Evolutionary conservation across 2,329 filamentous ascomycete genomes (phyloP).

Genomic region (Sporothrix globosa): DNA sequence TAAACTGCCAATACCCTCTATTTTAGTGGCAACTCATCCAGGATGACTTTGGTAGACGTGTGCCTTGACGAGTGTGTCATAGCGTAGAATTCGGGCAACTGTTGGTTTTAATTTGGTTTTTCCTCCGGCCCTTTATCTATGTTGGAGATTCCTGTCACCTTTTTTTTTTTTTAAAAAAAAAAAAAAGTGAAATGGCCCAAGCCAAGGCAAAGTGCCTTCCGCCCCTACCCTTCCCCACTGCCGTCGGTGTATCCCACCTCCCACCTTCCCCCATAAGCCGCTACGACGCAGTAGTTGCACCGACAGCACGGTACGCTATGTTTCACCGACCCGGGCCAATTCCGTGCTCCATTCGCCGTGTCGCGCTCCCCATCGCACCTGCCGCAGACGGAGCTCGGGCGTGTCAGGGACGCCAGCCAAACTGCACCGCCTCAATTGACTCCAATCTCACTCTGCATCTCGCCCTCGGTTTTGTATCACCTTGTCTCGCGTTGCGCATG

Average conservation of each 20-base stretch:
- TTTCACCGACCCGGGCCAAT: slow-evolving; percentile 34
- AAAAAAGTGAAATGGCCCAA: not conserved
- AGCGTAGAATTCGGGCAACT: not conserved
- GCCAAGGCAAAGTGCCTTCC: too few relatives aligned
- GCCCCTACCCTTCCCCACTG: not conserved
- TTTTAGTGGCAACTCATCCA: slow-evolving; percentile 20
- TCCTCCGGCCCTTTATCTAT: not conserved
- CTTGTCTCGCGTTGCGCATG: not conserved
- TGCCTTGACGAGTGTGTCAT: not conserved
- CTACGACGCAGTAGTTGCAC: not conserved
- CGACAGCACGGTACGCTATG: slow-evolving; percentile 12
- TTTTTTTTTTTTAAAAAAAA: not conserved
- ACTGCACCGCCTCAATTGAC: slow-evolving; percentile 12
- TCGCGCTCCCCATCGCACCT: not conserved
- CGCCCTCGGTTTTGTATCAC: not conserved
- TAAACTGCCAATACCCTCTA: slow-evolving; percentile 15
- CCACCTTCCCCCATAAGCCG: not conserved
- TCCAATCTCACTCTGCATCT: not conserved
- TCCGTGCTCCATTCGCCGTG: slow-evolving; percentile 27
- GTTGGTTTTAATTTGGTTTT: too few relatives aligned
- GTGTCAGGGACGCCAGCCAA: not conserved
- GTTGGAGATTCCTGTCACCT: not conserved
- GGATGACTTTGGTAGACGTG: too few relatives aligned
- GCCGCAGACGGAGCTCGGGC: slow-evolving; percentile 7
- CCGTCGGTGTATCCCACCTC: not conserved